phyloP scores from a whole-genome alignment of 108 stramenopile species.

The Discostella stelligeroides region DNA sequence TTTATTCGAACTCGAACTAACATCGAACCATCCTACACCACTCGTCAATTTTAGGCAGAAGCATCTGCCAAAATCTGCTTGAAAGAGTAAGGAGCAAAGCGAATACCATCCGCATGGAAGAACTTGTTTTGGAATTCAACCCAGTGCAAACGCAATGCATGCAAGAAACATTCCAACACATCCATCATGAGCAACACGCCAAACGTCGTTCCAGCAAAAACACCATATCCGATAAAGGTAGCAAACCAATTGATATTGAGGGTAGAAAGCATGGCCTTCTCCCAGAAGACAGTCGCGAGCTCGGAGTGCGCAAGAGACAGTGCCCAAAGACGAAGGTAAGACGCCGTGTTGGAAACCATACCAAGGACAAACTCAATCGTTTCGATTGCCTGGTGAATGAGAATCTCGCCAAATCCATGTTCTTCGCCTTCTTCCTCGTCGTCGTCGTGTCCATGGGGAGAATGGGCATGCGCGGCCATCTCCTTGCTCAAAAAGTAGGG shows the following conservation, averaged over 20 bases:
- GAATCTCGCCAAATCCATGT: slow-evolving; percentile 88
- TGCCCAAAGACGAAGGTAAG: slow-evolving; percentile 99
- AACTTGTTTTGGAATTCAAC: slow-evolving; percentile 99
- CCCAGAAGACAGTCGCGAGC: slow-evolving; percentile 98
- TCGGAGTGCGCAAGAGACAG: slow-evolving; percentile 98
- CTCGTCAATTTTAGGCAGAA: slow-evolving; percentile 12
- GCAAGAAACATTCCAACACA: slow-evolving; percentile 99
- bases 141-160: slow-evolving; percentile 99
- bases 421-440: slow-evolving; percentile 80
- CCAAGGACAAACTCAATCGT: slow-evolving; percentile 99
- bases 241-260: slow-evolving; percentile 91
- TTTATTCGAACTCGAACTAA: too few species aligned
- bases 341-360: slow-evolving; percentile 99
- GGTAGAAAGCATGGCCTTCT: slow-evolving; percentile 94
- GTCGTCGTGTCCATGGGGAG: slow-evolving; percentile 55
- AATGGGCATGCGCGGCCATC: slow-evolving; percentile 57
- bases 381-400: slow-evolving; percentile 98
- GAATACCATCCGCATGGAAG: slow-evolving; percentile 94
- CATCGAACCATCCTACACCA: too few species aligned
- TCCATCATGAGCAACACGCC: slow-evolving; percentile 98
- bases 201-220: slow-evolving; percentile 96
- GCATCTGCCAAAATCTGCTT: slow-evolving; percentile 82
- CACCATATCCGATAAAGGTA: slow-evolving; percentile 93
- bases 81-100: slow-evolving; percentile 91
- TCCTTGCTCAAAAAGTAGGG: slow-evolving; percentile 83